phyloP scores from a whole-genome alignment of 208 protist genomes.

The Trypanosoma boissoni region DNA sequence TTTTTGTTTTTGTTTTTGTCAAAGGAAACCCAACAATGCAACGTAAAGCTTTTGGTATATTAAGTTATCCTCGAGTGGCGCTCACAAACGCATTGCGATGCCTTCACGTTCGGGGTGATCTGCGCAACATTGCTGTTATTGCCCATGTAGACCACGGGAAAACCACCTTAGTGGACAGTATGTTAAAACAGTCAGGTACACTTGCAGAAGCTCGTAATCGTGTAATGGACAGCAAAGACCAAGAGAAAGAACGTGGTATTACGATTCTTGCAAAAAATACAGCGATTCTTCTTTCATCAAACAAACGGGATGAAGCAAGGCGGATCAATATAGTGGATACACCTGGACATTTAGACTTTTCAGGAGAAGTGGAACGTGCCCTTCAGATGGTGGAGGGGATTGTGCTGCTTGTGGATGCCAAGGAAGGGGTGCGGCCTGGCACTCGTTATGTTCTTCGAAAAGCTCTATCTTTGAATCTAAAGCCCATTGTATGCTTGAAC shows the following conservation, averaged over 20 bases:
- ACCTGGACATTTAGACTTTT: conserved; percentile 98
- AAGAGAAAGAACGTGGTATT: conserved; percentile 97
- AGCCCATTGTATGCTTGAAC: conserved; percentile 97
- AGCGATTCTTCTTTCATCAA: conserved; percentile 68
- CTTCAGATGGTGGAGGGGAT: conserved; percentile 97
- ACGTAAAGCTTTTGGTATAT: too few relatives aligned
- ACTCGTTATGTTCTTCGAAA: conserved; percentile 98
- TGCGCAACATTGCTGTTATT: conserved; percentile 96
- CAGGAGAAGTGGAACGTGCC: conserved; percentile 97
- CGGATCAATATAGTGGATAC: conserved; percentile 98
- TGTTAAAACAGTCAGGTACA: conserved; percentile 92
- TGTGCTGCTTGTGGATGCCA: conserved; percentile 94
- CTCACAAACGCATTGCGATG: conserved; percentile 25
- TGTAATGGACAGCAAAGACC: conserved; percentile 96
- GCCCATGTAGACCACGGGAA: conserved; percentile 98
- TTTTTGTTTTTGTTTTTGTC: conserved; percentile 5
- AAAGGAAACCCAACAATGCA: too few relatives aligned
- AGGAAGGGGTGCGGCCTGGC: conserved; percentile 96
- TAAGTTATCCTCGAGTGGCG: too few relatives aligned
- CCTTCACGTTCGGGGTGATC: conserved; percentile 61
- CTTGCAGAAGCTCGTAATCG: conserved; percentile 84
- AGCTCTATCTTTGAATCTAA: conserved; percentile 91
- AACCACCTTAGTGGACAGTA: conserved; percentile 95
- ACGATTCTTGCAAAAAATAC: conserved; percentile 98
- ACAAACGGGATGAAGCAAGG: conserved; percentile 25